These are phyloP conservation scores for Russula ochroleuca DNA, from an alignment of 768 basidiomycete genomes.

Conservation along the genomic window DNA sequence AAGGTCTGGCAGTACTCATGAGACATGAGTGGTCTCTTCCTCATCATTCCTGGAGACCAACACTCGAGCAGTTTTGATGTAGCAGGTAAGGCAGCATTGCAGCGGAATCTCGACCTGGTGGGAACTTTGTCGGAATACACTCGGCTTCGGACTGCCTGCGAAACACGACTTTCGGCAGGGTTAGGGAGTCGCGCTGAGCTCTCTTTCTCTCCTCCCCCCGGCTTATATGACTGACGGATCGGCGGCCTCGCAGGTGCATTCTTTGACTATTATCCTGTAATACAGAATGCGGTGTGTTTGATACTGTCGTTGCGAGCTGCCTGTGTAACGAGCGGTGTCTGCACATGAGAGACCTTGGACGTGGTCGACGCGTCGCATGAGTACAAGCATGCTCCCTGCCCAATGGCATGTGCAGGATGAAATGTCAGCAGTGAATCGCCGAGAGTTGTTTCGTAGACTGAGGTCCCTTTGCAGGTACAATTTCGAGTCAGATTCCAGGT, in stretches of 20 bases:
- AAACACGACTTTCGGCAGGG: too few relatives aligned
- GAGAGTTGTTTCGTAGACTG: background rate
- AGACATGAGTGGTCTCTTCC: background rate
- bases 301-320: background rate
- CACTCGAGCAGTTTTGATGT: conserved; percentile 39
- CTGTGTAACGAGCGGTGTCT: background rate
- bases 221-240: background rate
- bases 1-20: conserved; percentile 35
- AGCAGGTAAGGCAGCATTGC: conserved; percentile 39
- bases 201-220: background rate
- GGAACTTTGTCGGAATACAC: conserved; percentile 47
- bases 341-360: conserved; percentile 35
- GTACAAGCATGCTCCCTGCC: conserved; percentile 38
- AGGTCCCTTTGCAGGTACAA: conserved; percentile 37
- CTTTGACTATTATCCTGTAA: conserved; percentile 46
- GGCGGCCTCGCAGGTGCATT: conserved; percentile 35
- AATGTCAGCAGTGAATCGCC: conserved; percentile 35
- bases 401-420: conserved; percentile 38
- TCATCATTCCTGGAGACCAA: background rate
- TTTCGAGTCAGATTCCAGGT: conserved; percentile 46
- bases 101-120: conserved; percentile 44
- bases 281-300: conserved; percentile 42
- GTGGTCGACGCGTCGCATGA: conserved; percentile 42
- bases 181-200: too few relatives aligned
- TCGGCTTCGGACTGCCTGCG: too few relatives aligned